These are phyloP conservation scores for Paecilomyces formosus DNA, from an alignment of 2,329 filamentous ascomycete species.

Conservation along the genomic window DNA sequence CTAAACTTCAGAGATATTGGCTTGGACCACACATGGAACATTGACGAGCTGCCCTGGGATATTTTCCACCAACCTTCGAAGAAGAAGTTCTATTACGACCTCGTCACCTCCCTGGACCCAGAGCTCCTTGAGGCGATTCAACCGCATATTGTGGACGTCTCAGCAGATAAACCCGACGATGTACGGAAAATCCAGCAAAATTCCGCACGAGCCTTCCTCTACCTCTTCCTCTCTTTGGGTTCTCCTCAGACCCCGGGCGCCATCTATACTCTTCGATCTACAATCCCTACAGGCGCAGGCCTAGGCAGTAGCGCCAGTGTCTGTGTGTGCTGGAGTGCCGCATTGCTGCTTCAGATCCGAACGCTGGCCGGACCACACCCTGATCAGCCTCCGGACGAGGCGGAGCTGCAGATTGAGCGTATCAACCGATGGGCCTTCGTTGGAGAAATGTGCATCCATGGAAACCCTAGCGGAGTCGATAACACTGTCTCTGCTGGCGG, in stretches of 20 bases:
- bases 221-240: constrained; percentile 83
- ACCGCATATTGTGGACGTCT: constrained; percentile 69
- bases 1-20: constrained; percentile 87
- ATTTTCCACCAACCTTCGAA: constrained; percentile 71
- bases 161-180: constrained; percentile 56
- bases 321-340: constrained; percentile 76
- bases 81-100: constrained; percentile 92
- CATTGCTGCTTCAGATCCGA: constrained; percentile 79
- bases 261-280: constrained; percentile 85
- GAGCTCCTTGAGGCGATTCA: constrained; percentile 75
- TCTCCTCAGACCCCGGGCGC: constrained; percentile 71
- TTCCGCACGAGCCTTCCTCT: constrained; percentile 80
- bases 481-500: constrained; percentile 93
- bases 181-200: constrained; percentile 76
- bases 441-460: constrained; percentile 93
- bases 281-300: constrained; percentile 85
- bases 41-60: constrained; percentile 83
- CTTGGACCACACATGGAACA: constrained; percentile 86
- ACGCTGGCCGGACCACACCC: constrained; percentile 84
- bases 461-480: constrained; percentile 92
- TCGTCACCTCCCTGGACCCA: constrained; percentile 73
- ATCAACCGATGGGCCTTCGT: constrained; percentile 99
- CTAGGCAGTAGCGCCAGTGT: constrained; percentile 93
- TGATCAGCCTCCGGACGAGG: constrained; percentile 81
- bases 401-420: constrained; percentile 81